Evolutionary conservation across 2,329 filamentous ascomycete species (phyloP).

Genomic region (Ceratocystis colombiana): DNA sequence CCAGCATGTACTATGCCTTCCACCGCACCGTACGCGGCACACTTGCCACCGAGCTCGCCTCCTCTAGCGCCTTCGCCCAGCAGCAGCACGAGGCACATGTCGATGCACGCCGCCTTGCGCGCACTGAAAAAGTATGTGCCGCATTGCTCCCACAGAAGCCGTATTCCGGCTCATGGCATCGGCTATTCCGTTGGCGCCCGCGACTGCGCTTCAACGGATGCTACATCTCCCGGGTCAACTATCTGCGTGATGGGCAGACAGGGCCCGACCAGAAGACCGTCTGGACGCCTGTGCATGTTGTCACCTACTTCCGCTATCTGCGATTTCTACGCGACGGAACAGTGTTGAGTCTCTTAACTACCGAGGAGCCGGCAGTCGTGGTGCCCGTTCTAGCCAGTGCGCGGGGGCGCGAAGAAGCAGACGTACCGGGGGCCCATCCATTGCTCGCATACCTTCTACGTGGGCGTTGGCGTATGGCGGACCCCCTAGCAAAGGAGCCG

Average conservation of each 20-base stretch:
- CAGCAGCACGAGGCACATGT: constrained; percentile 31
- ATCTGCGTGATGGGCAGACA: constrained; percentile 70
- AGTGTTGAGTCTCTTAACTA: constrained; percentile 69
- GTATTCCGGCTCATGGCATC: constrained; percentile 48
- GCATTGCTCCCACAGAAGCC: constrained; percentile 34
- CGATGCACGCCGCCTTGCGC: constrained; percentile 25
- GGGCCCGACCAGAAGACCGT: constrained; percentile 63
- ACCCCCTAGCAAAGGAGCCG: constrained; percentile 25
- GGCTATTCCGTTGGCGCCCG: constrained; percentile 71
- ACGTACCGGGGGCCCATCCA: constrained; percentile 33
- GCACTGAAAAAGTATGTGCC: constrained; percentile 24
- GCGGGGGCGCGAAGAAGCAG: constrained; percentile 60
- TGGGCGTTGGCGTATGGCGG: constrained; percentile 43
- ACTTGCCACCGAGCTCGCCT: background rate
- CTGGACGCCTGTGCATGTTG: constrained; percentile 78
- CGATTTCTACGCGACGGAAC: constrained; percentile 89
- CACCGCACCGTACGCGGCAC: constrained; percentile 42
- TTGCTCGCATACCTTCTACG: constrained; percentile 45
- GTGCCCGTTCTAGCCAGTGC: constrained; percentile 72
- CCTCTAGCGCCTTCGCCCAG: constrained; percentile 26
- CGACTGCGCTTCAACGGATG: constrained; percentile 88
- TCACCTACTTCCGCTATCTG: constrained; percentile 96
- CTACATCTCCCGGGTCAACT: constrained; percentile 96
- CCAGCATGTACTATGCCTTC: constrained; percentile 73
- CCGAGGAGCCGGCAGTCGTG: constrained; percentile 71